Evolutionary conservation across 2,329 filamentous ascomycete species (phyloP).

Genomic region (Biscogniauxia mediterranea): DNA sequence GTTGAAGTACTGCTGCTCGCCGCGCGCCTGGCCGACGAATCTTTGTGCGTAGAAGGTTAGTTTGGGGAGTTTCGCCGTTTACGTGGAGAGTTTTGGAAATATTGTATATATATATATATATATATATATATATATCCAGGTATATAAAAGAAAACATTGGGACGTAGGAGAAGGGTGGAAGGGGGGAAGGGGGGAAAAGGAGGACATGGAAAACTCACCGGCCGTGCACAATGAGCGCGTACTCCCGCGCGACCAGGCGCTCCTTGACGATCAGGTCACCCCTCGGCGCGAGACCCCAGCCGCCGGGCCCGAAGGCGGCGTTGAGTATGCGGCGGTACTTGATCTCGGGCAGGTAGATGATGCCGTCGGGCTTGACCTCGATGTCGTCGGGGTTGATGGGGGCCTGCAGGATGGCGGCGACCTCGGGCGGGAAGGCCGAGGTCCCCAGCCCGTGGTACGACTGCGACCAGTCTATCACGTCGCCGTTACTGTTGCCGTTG

Average conservation of each 20-base stretch:
- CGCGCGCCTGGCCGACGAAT: constrained; percentile 86
- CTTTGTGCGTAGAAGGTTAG: constrained; percentile 46
- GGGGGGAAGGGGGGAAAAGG: not conserved
- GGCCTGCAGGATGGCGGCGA: constrained; percentile 64
- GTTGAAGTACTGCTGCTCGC: constrained; percentile 91
- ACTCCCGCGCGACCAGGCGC: constrained; percentile 82
- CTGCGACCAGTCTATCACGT: constrained; percentile 71
- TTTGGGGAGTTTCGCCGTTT: constrained; percentile 9
- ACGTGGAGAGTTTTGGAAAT: not conserved
- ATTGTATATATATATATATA: not conserved
- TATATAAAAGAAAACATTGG: not conserved
- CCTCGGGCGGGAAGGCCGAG: constrained; percentile 68
- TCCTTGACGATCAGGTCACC: constrained; percentile 83
- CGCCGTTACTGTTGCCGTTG: constrained; percentile 4
- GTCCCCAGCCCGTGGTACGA: constrained; percentile 79
- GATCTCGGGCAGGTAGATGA: constrained; percentile 95
- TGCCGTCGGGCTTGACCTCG: constrained; percentile 96
- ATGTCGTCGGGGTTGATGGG: constrained; percentile 72
- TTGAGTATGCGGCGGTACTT: constrained; percentile 94
- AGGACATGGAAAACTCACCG: constrained; percentile 57
- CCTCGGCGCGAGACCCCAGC: constrained; percentile 89
- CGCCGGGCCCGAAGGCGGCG: constrained; percentile 87
- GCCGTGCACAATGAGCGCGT: constrained; percentile 84
- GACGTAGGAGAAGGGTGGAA: not conserved
- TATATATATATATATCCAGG: no score